Evolutionary conservation across 768 basidiomycete genomes (phyloP).

Genomic region (Tubosaeta sp.): DNA sequence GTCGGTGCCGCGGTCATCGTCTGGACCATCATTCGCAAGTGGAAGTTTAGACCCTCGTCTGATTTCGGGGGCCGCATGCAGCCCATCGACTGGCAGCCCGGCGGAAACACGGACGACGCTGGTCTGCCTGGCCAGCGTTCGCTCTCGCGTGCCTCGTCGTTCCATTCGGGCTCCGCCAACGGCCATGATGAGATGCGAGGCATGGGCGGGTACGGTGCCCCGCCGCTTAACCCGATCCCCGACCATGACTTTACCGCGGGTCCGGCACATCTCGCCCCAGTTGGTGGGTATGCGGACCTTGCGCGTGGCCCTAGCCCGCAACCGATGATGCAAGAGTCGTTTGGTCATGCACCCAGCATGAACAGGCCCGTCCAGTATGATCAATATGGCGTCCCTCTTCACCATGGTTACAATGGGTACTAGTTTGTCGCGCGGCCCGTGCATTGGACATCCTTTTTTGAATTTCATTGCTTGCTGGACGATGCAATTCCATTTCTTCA

Average conservation of each 20-base stretch:
- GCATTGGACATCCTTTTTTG: conserved; percentile 3
- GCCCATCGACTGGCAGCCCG: conserved; percentile 87
- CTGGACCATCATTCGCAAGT: conserved; percentile 91
- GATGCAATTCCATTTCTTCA: conserved; percentile 17
- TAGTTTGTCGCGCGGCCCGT: conserved; percentile 6
- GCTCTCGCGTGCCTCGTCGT: conserved; percentile 62
- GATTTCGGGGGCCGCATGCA: conserved; percentile 81
- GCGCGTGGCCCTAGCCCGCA: conserved; percentile 70
- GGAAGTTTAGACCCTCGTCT: conserved; percentile 80
- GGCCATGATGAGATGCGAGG: conserved; percentile 31
- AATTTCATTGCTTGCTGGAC: conserved; percentile 30
- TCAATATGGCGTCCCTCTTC: conserved; percentile 53
- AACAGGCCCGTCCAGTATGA: conserved; percentile 51
- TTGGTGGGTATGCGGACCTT: conserved; percentile 80
- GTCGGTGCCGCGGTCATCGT: conserved; percentile 66
- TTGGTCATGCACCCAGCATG: conserved; percentile 36
- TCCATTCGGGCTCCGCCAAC: conserved; percentile 49
- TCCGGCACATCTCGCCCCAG: conserved; percentile 50
- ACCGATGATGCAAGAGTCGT: conserved; percentile 46
- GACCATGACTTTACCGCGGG: conserved; percentile 79
- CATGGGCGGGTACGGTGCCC: conserved; percentile 22
- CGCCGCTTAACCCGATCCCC: conserved; percentile 45
- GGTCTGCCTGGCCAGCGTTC: conserved; percentile 44
- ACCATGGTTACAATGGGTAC: conserved; percentile 40
- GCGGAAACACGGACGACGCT: conserved; percentile 39